phyloP scores from a whole-genome alignment of 2,329 filamentous ascomycete species.

The Pseudogymnoascus sp. region DNA sequence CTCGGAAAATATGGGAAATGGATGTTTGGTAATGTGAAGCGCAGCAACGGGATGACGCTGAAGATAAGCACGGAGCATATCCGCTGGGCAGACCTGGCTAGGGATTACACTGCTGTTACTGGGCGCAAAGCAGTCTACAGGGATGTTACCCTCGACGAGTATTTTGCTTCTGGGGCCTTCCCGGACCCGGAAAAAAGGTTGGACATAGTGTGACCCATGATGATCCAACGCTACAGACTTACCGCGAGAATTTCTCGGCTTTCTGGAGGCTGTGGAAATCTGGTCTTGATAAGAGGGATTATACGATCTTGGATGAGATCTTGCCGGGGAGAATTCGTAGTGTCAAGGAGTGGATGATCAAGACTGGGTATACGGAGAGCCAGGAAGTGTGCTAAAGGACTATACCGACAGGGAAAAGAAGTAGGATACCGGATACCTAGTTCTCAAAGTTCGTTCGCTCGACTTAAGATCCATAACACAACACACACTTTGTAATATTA shows the following conservation, averaged over 20 bases:
- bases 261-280: constrained; percentile 15
- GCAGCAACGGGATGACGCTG: constrained; percentile 18
- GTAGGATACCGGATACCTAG: neutral
- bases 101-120: constrained; percentile 12
- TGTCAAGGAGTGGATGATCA: constrained; percentile 15
- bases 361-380: constrained; percentile 13
- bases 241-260: constrained; percentile 12
- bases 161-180: constrained; percentile 10
- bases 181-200: constrained; percentile 14
- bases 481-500: neutral
- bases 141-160: constrained; percentile 11
- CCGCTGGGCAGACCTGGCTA: constrained; percentile 12
- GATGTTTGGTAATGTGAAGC: constrained; percentile 17
- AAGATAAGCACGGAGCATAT: constrained; percentile 18
- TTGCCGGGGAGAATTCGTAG: constrained; percentile 14
- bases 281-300: constrained; percentile 9
- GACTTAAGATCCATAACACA: neutral
- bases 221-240: constrained; percentile 15
- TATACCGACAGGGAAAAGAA: neutral
- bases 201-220: constrained; percentile 13
- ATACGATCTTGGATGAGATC: constrained; percentile 17
- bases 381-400: constrained; percentile 14
- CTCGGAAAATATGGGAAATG: constrained; percentile 18
- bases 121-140: constrained; percentile 11
- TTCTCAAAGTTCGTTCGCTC: no score